Evolutionary conservation across 2,329 filamentous ascomycete genomes (phyloP), one percentile per base, ranked within the genome.

Genomic region (Colletotrichum sojae): DNA sequence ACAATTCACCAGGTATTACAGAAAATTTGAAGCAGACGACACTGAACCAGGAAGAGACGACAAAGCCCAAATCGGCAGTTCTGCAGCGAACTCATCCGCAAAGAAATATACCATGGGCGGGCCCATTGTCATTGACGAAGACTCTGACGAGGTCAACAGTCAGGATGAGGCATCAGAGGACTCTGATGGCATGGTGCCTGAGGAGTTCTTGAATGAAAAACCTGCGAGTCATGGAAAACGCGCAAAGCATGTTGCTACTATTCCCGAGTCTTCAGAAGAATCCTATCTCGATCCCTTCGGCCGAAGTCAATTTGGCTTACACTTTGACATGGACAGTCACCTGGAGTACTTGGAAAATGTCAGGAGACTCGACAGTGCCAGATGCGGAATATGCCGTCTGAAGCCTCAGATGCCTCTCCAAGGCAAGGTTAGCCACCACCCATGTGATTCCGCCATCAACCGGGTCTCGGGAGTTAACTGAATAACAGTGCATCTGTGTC

Each of bases 401-500:
- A 10, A 22, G 10, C 46, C 46, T 1, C 6, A 22, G 6, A 16
- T 13, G 2, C 39, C 39, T 9, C 4, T 40, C 39, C 2, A 40
- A 40, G 39, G 39, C 4, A 6, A 40, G 15, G 39, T 40, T 5
- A 27, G 4, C 6, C 25, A n/a, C n/a, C n/a, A n/a, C n/a, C n/a
- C n/a, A n/a, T n/a, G n/a, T n/a, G n/a, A n/a, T n/a, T n/a, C n/a
- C n/a, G n/a, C n/a, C n/a, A n/a, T n/a, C n/a, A n/a, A n/a, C n/a
- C n/a, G n/a, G n/a, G n/a, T n/a, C n/a, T n/a, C n/a, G n/a, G n/a
- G n/a, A n/a, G n/a, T n/a, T n/a, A n/a, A n/a, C n/a, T n/a, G 43
- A 46, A 3, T 12, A 16, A 4, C 16, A 81, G 80, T 83, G 81
- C 36, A 67, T 70, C 0, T 80, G 82, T 53, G 22, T 76, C 2